Evolutionary conservation across 768 basidiomycete species (phyloP), one percentile per base, ranked within the genome.

Genomic region (Suillus luteus): DNA sequence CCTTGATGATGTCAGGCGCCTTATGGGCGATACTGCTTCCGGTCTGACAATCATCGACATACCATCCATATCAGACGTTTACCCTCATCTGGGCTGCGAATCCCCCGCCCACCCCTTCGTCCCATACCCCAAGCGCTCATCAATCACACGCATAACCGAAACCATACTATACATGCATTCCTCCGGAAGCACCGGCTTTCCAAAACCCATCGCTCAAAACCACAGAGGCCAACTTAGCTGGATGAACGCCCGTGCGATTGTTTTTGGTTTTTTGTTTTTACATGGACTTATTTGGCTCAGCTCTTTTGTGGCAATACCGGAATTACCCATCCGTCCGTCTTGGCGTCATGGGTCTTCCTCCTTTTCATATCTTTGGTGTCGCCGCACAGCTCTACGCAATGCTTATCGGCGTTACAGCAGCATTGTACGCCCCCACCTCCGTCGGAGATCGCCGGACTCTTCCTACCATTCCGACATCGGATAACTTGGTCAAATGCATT

Each of bases 51-150:
- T 73, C 2, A n/a, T 66, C 17, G 71, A 74, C 52, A n/a, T 72
- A n/a, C 72, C 73, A 1, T 59, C 64, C 0, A 37, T 74, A 6
- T 63, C 60, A 4, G 52, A 71, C 17, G 66, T 81, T 0, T 85
- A 78, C 59, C 83, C 83, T 2, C 75, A 77, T 33, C 72, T 82
- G 5, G 81, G 79, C 0, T 15, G 60, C 19, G 80, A 82, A 62
- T 62, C 62, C 22, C 27, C 57, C 1, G n/a, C 60, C 0, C 71
- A 76, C 58, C 11, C 59, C 0, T 77, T 74, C 40, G 12, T 15
- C 15, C 68, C 65, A 1, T 76, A 73, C 55, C 69, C 67, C 27
- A 54, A 54, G 4, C 52, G 52, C 19, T n/a, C 52, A 1, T 35
- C 52, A 1, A 35, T 35, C 11, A n/a, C 52, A 7, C 52, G 52